These are phyloP conservation scores for Geranium rotundifolium DNA, from an alignment of 345 rosid species.

Conservation along the genomic window DNA sequence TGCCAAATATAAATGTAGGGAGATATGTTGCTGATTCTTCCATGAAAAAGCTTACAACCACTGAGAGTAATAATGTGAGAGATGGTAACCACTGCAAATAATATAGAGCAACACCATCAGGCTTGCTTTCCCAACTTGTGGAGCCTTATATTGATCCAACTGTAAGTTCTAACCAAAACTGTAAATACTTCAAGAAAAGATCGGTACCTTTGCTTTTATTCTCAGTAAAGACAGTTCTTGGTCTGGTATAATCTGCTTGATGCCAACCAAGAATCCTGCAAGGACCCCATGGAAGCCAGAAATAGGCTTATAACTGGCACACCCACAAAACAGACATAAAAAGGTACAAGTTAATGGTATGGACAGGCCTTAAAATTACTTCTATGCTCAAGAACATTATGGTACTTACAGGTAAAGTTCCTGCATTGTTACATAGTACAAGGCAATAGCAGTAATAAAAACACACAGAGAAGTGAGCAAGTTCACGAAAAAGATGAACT, in stretches of 20 bases:
- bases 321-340: neutral
- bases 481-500: conserved; percentile 81
- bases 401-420: conserved; percentile 80
- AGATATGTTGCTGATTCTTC: conserved; percentile 62
- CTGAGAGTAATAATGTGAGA: conserved; percentile 48
- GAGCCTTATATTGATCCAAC: neutral
- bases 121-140: conserved; percentile 9
- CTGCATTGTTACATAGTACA: conserved; percentile 68
- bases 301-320: conserved; percentile 79
- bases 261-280: conserved; percentile 81
- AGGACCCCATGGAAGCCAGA: conserved; percentile 93
- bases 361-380: neutral
- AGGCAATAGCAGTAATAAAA: conserved; percentile 69
- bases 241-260: conserved; percentile 92
- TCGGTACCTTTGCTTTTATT: conserved; percentile 76
- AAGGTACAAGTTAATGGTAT: neutral
- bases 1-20: conserved; percentile 84
- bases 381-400: conserved; percentile 3
- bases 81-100: conserved; percentile 91
- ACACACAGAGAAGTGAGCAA: conserved; percentile 69
- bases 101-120: conserved; percentile 14
- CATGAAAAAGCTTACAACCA: conserved; percentile 66
- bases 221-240: conserved; percentile 65
- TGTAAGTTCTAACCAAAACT: neutral
- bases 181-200: neutral